Percentiles rank a stretch among this genome's conserved stretches.
These are phyloP conservation scores for Clonostachys byssicola DNA, from an alignment of 2,329 filamentous ascomycete genomes.

Conservation along the genomic window DNA sequence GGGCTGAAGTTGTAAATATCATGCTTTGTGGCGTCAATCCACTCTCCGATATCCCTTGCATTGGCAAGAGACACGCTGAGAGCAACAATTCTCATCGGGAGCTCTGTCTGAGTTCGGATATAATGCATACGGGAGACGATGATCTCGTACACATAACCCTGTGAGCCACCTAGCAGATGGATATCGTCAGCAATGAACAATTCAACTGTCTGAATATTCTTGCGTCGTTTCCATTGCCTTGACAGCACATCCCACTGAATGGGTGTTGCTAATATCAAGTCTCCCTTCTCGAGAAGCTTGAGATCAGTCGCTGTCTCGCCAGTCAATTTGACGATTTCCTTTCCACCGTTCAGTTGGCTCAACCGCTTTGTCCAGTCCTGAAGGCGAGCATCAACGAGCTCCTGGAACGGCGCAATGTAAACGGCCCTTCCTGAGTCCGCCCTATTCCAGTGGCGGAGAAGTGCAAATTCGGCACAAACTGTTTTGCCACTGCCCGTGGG, in stretches of 20 bases:
- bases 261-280: conserved; percentile 89
- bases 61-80: conserved; percentile 90
- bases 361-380: conserved; percentile 85
- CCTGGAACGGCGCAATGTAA: conserved; percentile 92
- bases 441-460: conserved; percentile 78
- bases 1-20: conserved; percentile 99
- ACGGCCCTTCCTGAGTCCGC: conserved; percentile 66
- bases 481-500: conserved; percentile 96
- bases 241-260: conserved; percentile 95
- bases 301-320: conserved; percentile 90
- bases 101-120: conserved; percentile 83
- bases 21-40: conserved; percentile 97
- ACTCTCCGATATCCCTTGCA: conserved; percentile 90
- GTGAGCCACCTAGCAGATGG: conserved; percentile 83
- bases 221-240: conserved; percentile 91
- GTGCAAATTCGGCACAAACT: conserved; percentile 89
- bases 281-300: conserved; percentile 80
- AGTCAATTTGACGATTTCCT: conserved; percentile 87
- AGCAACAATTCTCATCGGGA: conserved; percentile 80
- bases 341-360: conserved; percentile 69
- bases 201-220: conserved; percentile 87
- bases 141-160: conserved; percentile 90
- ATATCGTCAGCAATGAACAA: conserved; percentile 94
- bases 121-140: conserved; percentile 98
- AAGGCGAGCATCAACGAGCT: conserved; percentile 77